Conservation (phyloP, 2,329 filamentous ascomycete species). For the Verticillium tricorpus region DNA sequence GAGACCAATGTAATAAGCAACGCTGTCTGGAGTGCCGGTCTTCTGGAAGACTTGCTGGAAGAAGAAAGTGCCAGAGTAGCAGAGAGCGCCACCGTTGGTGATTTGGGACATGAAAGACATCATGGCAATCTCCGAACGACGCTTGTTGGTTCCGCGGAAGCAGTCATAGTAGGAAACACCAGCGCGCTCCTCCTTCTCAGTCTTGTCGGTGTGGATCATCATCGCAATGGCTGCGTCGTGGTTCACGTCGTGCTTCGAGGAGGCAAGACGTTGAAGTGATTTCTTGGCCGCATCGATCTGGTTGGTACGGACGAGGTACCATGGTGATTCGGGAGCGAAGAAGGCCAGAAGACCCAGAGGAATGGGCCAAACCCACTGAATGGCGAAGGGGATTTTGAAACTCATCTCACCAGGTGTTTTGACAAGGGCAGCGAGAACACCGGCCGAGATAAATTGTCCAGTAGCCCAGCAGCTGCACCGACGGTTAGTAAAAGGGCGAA, state of each 20-base stretch:
- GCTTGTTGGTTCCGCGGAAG: slow-evolving; percentile 41
- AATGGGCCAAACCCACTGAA: slow-evolving; percentile 35
- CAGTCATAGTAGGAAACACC: slow-evolving; percentile 39
- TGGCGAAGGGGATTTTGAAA: slow-evolving; percentile 34
- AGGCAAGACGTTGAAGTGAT: slow-evolving; percentile 25
- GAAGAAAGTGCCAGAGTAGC: slow-evolving; percentile 40
- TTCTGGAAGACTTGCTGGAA: slow-evolving; percentile 38
- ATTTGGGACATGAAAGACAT: slow-evolving; percentile 37
- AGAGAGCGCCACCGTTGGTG: slow-evolving; percentile 32
- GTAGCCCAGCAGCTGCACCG: slow-evolving; percentile 30
- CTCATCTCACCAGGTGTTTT: slow-evolving; percentile 27
- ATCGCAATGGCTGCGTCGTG: slow-evolving; percentile 31
- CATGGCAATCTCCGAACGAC: slow-evolving; percentile 40
- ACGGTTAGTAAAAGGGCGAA: background rate
- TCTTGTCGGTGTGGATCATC: slow-evolving; percentile 40
- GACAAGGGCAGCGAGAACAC: slow-evolving; percentile 33
- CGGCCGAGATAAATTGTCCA: slow-evolving; percentile 36
- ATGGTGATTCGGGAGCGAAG: slow-evolving; percentile 31
- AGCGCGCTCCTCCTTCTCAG: slow-evolving; percentile 34
- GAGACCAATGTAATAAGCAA: slow-evolving; percentile 36
- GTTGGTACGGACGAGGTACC: slow-evolving; percentile 28
- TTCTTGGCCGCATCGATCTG: slow-evolving; percentile 25
- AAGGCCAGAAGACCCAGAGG: slow-evolving; percentile 25
- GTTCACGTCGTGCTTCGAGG: slow-evolving; percentile 25
- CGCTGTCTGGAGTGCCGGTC: slow-evolving; percentile 31